Base-by-base conservation (phyloP, 163 green algal genomes). In the Scenedesmus sp. region DNA sequence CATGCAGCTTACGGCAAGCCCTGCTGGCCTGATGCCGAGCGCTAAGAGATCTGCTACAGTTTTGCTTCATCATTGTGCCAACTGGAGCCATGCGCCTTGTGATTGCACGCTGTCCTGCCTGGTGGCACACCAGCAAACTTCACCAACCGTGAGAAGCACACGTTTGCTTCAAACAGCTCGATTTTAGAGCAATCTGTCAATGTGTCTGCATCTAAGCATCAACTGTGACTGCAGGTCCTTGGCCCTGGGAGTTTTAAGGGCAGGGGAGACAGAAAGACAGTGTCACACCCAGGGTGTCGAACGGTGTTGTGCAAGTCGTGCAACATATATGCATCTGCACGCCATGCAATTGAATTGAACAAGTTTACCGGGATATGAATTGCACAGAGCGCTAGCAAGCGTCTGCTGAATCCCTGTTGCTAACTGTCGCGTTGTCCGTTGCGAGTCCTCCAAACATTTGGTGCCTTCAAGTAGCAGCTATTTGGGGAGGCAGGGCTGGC, bases 21-120 rank as follows among this genome's bases (percentile, higher is more conserved):
- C 86, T 89, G 85, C 85, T 73, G 42, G 83, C 70, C n/a, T 83
- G 81, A 33, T 83, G 85, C 10, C 80, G 85, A 40, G 35, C 73
- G 73, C 73, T n/a, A 49, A 65, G n/a, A 22, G 78, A 40, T n/a
- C 78, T 59, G 22, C 42, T 84, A 22, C 78, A 84, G 18, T 70
- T 30, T 37, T 86, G 44, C 44, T 72, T 61, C 80, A 65, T 9
- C 80, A 49, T 46, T 82, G 73, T 44, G 37, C 73, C 35, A 49
- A 15, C 35, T 82, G 73, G 20, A 51, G 73, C 65, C 65, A 76
- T 76, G 65, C 30, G 37, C 4, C 65, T 76, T 35, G 65, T 30
- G 30, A 76, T 3, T 76, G 65, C 65, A 76, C 30, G 30, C 65
- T 76, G 65, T 76, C 65, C 65, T 76, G 65, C 65, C 5, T 76